Conservation (phyloP, 306 rosid species). For the Citrullus amarus region DNA sequence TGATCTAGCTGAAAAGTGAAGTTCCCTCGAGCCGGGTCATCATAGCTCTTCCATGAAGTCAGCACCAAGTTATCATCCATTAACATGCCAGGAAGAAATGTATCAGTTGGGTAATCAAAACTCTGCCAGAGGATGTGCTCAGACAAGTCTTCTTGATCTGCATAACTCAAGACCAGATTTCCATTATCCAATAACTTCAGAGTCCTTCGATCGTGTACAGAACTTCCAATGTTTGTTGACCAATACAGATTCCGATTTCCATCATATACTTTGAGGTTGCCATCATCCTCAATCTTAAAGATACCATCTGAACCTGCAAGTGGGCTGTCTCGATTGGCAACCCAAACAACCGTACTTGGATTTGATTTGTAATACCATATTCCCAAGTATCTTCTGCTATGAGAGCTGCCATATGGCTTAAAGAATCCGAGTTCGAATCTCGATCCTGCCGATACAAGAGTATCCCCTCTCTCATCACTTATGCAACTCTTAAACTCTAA, state of each 20-base stretch:
- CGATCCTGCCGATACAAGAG: conserved; percentile 51
- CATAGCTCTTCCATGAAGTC: conserved; percentile 52
- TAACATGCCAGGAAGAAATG: conserved; percentile 81
- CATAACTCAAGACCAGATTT: conserved; percentile 36
- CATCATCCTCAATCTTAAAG: conserved; percentile 42
- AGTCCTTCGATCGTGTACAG: conserved; percentile 15
- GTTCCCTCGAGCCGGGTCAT: conserved; percentile 59
- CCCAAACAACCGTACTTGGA: conserved; percentile 57
- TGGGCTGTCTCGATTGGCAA: conserved; percentile 61
- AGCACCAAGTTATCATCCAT: conserved; percentile 36
- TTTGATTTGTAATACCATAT: conserved; percentile 52
- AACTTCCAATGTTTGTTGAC: conserved; percentile 37
- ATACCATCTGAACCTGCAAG: conserved; percentile 33
- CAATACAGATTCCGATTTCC: conserved; percentile 26
- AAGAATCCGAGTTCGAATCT: conserved; percentile 59
- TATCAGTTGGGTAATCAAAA: conserved; percentile 59
- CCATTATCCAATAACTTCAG: conserved; percentile 52
- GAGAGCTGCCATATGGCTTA: conserved; percentile 48
- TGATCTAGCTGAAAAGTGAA: conserved; percentile 56
- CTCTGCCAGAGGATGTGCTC: conserved; percentile 49
- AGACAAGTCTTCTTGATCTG: conserved; percentile 17
- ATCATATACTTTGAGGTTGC: conserved; percentile 49
- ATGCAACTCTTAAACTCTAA: conserved; percentile 18
- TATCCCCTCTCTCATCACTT: conserved; percentile 13
- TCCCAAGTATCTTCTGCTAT: conserved; percentile 52